Evolutionary conservation across 306 rosid species (phyloP), one percentile per base, ranked within the genome.

Genomic region (Acacia acuminata): DNA sequence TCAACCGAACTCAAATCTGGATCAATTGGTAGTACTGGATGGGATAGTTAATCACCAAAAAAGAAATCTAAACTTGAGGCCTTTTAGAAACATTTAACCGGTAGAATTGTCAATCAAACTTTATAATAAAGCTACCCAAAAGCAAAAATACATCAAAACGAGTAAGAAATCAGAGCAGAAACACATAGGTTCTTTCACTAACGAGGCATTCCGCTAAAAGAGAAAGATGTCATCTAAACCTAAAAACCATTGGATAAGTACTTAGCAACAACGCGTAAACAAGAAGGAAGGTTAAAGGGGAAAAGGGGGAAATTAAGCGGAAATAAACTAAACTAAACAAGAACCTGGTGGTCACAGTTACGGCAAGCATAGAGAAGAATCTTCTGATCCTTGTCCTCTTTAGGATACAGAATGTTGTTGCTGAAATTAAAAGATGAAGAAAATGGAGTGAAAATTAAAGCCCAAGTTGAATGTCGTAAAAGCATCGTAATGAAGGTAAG

Each of bases 281-380:
- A 66, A 66, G 45, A 34, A 38, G 16, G 50, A 20, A 38, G 73
- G 42, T 12, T 36, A 66, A 34, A 66, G 47, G 7, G 22, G 27
- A 8, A 8, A 2, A 7, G 48, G 32, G 24, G 47, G 8, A 22
- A 1, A 19, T 9, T 8, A 36, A 61, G 13, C 2, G 16, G 50
- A 47, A 51, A 56, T 11, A 40, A 44, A 58, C 40, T 15, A n/a
- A 53, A 72, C 64, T 12, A 10, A 60, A 69, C 60, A 65, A 63
- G 73, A 78, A 94, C 99, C 97, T 92, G 94, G 75, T 96, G 98
- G 83, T 96, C 97, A 58, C 99, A 96, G 84, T 96, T 96, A 72
- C 98, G 97, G 86, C 99, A 96, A 24, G 98, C 99, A 55, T 89
- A 94, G 84, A 94, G 97, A 15, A 96, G 99, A 69, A 82, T 81